Evolutionary conservation across 768 basidiomycete species (phyloP), one percentile per base, ranked within the genome.

Genomic region (Hydnomerulius pinastri): DNA sequence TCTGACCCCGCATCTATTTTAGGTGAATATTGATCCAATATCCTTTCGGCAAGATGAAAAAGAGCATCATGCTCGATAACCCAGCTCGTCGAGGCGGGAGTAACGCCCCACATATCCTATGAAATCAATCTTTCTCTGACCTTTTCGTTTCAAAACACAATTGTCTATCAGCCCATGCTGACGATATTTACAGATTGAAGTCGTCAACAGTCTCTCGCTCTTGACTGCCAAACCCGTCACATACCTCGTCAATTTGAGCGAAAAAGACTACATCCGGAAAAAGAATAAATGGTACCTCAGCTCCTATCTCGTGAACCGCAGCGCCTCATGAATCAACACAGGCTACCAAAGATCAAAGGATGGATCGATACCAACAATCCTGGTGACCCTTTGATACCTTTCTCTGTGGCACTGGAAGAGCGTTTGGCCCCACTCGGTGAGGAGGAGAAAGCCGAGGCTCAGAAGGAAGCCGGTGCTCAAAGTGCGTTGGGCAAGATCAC

Each of bases 291-390:
- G 97, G 95, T 88, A 51, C 36, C 35, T 17, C 17, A 15, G 37
- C 13, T 18, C 12, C 23, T 4, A 3, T 41, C 17, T 29, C 40
- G 33, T 20, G 23, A 7, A 43, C 17, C 30, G 4, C 3, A 15
- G 8, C 23, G 45, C 20, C 38, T 39, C 36, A 40, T 13, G 13
- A 48, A 24, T 21, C 20, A 17, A n/a, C 17, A 6, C 48, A 91
- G 89, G 91, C 73, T 98, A 27, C 81, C 94, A 17, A 97, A 96
- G 76, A 98, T 98, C 78, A 98, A 98, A 69, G 89, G 73, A 24
- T 99, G 97, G 97, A 96, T 99, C 63, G 95, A 98, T 73, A 80
- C 85, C 64, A 82, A 98, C 74, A 98, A 97, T 75, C 86, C 96
- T 2, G 97, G 97, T 44, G 97, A 99, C 62, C 82, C 85, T 15